Evolutionary conservation across 352 stramenopile genomes (phyloP).

Genomic region (Globisporangium alternatum): DNA sequence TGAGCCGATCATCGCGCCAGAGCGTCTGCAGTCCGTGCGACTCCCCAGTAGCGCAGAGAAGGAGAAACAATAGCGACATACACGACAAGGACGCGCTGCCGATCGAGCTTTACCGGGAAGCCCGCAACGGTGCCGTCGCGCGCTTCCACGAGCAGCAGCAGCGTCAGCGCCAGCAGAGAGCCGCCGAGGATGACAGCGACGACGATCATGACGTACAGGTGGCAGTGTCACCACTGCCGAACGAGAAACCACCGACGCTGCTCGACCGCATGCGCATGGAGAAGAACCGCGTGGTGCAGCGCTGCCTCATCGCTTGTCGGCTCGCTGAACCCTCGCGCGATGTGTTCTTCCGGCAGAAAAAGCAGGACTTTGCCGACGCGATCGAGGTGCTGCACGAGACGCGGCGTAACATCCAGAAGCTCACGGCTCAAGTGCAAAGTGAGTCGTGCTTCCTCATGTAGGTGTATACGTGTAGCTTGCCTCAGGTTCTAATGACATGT

Average conservation of each 20-base stretch:
- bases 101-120: conserved; percentile 11
- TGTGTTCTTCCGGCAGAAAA: conserved; percentile 44
- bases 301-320: conserved; percentile 43
- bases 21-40: neutral
- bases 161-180: conserved; percentile 2
- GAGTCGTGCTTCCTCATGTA: neutral
- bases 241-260: neutral
- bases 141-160: conserved; percentile 2
- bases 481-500: neutral
- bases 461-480: neutral
- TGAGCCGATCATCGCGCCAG: conserved; percentile 2
- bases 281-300: conserved; percentile 73
- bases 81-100: neutral
- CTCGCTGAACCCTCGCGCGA: conserved; percentile 54
- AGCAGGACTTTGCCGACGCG: conserved; percentile 31
- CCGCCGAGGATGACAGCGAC: neutral
- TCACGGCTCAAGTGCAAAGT: conserved; percentile 51
- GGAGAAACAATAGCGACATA: neutral
- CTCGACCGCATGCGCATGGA: conserved; percentile 36
- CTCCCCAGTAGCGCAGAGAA: neutral
- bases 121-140: conserved; percentile 7
- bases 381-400: conserved; percentile 46
- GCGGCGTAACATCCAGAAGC: conserved; percentile 34
- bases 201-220: neutral
- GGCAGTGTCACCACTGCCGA: neutral